phyloP scores from a whole-genome alignment of 805 yeast genomes.

The Zygoascus biomembranicola region DNA sequence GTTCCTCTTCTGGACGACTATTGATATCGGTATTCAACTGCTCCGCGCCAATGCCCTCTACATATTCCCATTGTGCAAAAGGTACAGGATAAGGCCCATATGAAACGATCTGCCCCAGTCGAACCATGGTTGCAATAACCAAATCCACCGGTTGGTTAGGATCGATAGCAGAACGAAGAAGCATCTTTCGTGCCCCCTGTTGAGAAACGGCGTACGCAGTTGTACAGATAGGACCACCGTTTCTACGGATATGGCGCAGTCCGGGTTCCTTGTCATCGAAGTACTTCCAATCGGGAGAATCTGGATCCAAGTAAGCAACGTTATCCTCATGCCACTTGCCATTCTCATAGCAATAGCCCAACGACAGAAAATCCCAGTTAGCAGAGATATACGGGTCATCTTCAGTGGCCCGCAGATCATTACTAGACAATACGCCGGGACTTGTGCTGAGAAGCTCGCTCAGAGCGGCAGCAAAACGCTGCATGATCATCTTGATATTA shows the following conservation, averaged over 20 bases:
- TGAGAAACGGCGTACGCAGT: constrained; percentile 10
- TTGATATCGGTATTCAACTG: constrained; percentile 1
- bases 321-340: neutral
- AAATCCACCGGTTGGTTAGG: constrained; percentile 8
- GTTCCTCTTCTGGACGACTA: neutral
- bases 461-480: constrained; percentile 5
- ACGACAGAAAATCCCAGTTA: constrained; percentile 11
- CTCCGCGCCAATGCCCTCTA: constrained; percentile 8
- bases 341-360: constrained; percentile 6
- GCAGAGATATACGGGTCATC: constrained; percentile 8
- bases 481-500: constrained; percentile 2
- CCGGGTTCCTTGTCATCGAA: neutral
- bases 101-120: neutral
- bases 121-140: constrained; percentile 3
- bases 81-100: constrained; percentile 6
- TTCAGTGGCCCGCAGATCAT: neutral
- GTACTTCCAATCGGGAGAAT: constrained; percentile 2
- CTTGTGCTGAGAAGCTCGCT: neutral
- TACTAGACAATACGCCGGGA: neutral
- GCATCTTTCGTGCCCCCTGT: constrained; percentile 11
- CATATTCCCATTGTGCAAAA: constrained; percentile 11
- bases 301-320: constrained; percentile 2
- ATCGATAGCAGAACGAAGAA: constrained; percentile 8
- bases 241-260: constrained; percentile 4
- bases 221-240: constrained; percentile 6